phyloP scores from a whole-genome alignment of 805 yeast genomes.

The Starmerella powellii region DNA sequence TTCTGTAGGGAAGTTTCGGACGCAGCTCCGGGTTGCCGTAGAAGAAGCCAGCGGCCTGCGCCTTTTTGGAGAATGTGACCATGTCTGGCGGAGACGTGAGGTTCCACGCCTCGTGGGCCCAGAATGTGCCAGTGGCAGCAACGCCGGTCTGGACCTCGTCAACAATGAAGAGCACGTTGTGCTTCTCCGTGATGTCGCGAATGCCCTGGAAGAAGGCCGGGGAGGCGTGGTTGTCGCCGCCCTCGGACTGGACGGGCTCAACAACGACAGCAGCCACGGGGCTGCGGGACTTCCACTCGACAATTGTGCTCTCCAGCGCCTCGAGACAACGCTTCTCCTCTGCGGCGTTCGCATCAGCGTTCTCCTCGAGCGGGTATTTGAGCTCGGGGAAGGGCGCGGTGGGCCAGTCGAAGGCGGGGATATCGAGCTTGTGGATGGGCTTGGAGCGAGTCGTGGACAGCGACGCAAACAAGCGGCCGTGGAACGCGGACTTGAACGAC shows the following conservation, averaged over 20 bases:
- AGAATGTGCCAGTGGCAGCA: slow-evolving; percentile 73
- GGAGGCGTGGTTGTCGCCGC: slow-evolving; percentile 84
- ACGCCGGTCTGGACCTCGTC: slow-evolving; percentile 89
- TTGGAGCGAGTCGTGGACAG: slow-evolving; percentile 86
- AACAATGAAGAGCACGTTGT: slow-evolving; percentile 59
- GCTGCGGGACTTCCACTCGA: slow-evolving; percentile 44
- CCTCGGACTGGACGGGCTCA: slow-evolving; percentile 87
- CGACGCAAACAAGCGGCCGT: slow-evolving; percentile 87
- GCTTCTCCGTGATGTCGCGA: slow-evolving; percentile 59
- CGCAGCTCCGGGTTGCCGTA: slow-evolving; percentile 61
- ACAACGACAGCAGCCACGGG: slow-evolving; percentile 84
- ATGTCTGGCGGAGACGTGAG: slow-evolving; percentile 66
- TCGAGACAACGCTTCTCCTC: slow-evolving; percentile 77
- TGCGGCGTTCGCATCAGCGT: slow-evolving; percentile 48
- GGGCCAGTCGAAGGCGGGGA: slow-evolving; percentile 96
- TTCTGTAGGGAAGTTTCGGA: slow-evolving; percentile 72
- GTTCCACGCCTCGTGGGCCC: slow-evolving; percentile 84
- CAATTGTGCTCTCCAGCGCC: slow-evolving; percentile 59
- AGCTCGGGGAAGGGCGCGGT: slow-evolving; percentile 83
- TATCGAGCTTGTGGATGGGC: slow-evolving; percentile 77
- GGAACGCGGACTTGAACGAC: slow-evolving; percentile 83
- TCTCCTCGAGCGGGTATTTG: slow-evolving; percentile 67
- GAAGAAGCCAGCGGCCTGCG: slow-evolving; percentile 81
- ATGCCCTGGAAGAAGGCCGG: slow-evolving; percentile 68
- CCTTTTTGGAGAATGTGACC: slow-evolving; percentile 78